Percentiles rank a stretch among this genome's conserved stretches.
phyloP scores from a whole-genome alignment of 176 grass and related monocot species.

The Raddia distichophylla region DNA sequence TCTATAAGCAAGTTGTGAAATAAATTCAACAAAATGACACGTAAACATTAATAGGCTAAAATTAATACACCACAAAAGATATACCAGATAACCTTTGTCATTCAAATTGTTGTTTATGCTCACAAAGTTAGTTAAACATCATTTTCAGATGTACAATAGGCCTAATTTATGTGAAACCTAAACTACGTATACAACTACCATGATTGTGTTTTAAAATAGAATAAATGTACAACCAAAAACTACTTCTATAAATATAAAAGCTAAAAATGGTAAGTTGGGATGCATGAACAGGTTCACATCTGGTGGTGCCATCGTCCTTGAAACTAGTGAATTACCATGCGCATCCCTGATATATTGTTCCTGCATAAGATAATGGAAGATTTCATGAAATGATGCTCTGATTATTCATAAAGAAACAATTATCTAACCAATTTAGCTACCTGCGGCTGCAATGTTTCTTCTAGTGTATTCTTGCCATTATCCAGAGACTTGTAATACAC shows the following conservation, averaged over 20 bases:
- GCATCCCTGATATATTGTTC: constrained; percentile 78
- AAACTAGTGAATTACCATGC: constrained; percentile 71
- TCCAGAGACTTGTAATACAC: constrained; percentile 73
- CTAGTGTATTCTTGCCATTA: constrained; percentile 48
- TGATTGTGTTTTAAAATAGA: background rate
- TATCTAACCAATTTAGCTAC: constrained; percentile 37
- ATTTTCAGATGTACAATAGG: background rate
- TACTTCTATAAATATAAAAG: background rate
- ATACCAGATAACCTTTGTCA: background rate
- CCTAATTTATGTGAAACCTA: constrained; percentile 24
- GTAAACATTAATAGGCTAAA: background rate
- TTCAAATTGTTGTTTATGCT: constrained; percentile 14
- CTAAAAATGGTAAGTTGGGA: background rate
- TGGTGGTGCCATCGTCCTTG: constrained; percentile 54
- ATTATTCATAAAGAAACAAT: constrained; percentile 30
- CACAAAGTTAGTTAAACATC: background rate
- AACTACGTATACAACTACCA: background rate
- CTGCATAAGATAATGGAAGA: constrained; percentile 48
- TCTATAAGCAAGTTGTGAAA: background rate
- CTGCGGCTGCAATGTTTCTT: constrained; percentile 79
- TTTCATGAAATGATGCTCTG: constrained; percentile 14
- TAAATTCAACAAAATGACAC: constrained; percentile 1
- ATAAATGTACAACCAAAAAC: background rate
- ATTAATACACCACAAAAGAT: background rate
- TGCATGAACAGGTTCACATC: constrained; percentile 48